These are phyloP conservation scores for Tylopilus cervinicoccineus DNA, from an alignment of 768 basidiomycete genomes.

Conservation along the genomic window DNA sequence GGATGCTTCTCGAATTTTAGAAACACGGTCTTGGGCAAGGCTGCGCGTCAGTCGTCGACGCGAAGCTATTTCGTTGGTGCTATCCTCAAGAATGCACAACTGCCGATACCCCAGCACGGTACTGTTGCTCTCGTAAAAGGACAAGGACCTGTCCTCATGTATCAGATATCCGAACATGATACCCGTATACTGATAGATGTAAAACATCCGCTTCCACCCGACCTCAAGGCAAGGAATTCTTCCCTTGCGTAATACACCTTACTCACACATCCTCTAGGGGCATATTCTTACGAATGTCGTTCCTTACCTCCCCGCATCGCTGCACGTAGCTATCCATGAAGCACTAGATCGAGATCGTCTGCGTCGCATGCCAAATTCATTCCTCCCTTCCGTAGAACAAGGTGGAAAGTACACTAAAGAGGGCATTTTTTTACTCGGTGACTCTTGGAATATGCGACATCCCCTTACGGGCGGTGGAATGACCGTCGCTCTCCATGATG, in stretches of 20 bases:
- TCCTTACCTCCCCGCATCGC: constrained; percentile 73
- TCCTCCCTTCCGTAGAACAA: constrained; percentile 79
- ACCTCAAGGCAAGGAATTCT: constrained; percentile 56
- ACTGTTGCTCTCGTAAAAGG: constrained; percentile 81
- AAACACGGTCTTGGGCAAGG: constrained; percentile 52
- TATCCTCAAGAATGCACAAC: constrained; percentile 68
- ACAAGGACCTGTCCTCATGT: constrained; percentile 85
- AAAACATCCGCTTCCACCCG: constrained; percentile 75
- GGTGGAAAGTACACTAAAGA: constrained; percentile 45
- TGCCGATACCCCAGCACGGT: constrained; percentile 76
- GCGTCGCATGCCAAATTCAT: constrained; percentile 93
- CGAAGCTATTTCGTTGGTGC: constrained; percentile 83
- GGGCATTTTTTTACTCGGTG: constrained; percentile 84
- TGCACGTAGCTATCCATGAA: constrained; percentile 59
- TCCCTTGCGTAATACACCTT: neutral
- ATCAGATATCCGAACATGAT: constrained; percentile 86
- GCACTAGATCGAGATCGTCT: constrained; percentile 80
- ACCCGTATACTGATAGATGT: constrained; percentile 94
- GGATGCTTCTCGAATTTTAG: constrained; percentile 96
- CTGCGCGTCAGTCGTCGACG: constrained; percentile 47
- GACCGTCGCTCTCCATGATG: constrained; percentile 92
- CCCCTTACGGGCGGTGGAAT: constrained; percentile 97
- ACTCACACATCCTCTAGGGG: constrained; percentile 34
- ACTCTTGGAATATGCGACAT: constrained; percentile 99
- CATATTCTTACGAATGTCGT: constrained; percentile 72